Conservation (phyloP, 306 rosid species). For the Fragaria iinumae region DNA sequence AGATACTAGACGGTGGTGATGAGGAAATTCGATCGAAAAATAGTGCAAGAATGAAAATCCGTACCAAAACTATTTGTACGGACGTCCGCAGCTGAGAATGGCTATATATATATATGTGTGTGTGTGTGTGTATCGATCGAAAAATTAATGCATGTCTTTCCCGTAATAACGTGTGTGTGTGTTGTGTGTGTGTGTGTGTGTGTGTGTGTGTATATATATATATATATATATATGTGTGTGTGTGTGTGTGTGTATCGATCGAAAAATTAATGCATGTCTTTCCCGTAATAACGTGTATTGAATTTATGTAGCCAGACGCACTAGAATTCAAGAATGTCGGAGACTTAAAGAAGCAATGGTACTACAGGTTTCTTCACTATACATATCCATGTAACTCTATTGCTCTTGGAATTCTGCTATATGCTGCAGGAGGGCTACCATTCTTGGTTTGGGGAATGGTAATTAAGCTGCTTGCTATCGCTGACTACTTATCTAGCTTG, state of each 20-base stretch:
- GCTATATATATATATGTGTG: too few species aligned
- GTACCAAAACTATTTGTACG: too few species aligned
- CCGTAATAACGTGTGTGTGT: too few species aligned
- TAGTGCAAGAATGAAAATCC: too few species aligned
- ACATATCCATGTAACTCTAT: not conserved
- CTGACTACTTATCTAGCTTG: not conserved
- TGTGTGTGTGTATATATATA: not conserved
- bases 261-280: not conserved
- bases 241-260: too few species aligned
- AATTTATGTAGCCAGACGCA: not conserved
- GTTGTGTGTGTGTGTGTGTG: too few species aligned
- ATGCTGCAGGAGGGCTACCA: not conserved
- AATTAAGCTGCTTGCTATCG: not conserved
- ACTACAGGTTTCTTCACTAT: not conserved
- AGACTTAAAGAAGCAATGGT: conserved; percentile 4
- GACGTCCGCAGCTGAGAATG: too few species aligned
- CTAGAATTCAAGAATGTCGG: not conserved
- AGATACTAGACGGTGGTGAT: too few species aligned
- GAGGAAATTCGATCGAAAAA: too few species aligned
- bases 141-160: too few species aligned
- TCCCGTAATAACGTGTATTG: not conserved
- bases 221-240: not conserved
- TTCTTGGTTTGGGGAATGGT: conserved; percentile 3
- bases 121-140: too few species aligned
- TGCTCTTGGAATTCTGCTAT: not conserved